These are phyloP conservation scores for Millerozyma acaciae DNA, from an alignment of 805 yeast species.

Conservation along the genomic window DNA sequence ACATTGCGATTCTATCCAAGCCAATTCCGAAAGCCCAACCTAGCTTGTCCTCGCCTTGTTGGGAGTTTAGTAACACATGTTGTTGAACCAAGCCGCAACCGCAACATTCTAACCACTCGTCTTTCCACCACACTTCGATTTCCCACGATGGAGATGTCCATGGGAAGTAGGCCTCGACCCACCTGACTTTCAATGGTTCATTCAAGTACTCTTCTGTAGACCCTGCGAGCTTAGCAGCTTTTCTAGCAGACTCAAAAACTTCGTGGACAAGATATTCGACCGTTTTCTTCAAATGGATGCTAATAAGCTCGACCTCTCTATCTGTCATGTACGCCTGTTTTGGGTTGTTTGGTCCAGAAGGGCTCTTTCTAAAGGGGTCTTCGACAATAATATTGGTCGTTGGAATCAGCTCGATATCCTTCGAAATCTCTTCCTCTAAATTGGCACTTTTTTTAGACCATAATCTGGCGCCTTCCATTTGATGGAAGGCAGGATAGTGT, in stretches of 20 bases:
- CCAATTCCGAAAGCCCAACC: constrained; percentile 99
- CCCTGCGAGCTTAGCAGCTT: constrained; percentile 59
- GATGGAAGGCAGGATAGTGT: constrained; percentile 96
- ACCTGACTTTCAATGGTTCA: constrained; percentile 79
- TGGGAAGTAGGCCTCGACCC: constrained; percentile 95
- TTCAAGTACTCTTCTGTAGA: constrained; percentile 53
- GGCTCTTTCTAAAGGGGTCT: constrained; percentile 52
- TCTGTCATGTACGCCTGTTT: constrained; percentile 75
- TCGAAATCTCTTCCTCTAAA: constrained; percentile 34
- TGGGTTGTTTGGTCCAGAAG: constrained; percentile 63
- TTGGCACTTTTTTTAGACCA: constrained; percentile 61
- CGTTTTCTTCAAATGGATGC: constrained; percentile 79
- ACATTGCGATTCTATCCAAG: constrained; percentile 91
- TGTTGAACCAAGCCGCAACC: constrained; percentile 92
- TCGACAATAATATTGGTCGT: constrained; percentile 67
- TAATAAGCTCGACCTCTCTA: constrained; percentile 63
- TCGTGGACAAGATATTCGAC: constrained; percentile 78
- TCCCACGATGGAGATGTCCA: constrained; percentile 99
- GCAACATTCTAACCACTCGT: constrained; percentile 95
- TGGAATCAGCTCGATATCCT: constrained; percentile 66
- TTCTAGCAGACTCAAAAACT: constrained; percentile 71
- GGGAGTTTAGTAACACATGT: constrained; percentile 71
- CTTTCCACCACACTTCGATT: constrained; percentile 98
- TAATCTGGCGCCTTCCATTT: constrained; percentile 91
- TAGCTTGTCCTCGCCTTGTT: constrained; percentile 52